Conservation (phyloP, 805 yeast species). For the Metschnikowia dekortorum region DNA sequence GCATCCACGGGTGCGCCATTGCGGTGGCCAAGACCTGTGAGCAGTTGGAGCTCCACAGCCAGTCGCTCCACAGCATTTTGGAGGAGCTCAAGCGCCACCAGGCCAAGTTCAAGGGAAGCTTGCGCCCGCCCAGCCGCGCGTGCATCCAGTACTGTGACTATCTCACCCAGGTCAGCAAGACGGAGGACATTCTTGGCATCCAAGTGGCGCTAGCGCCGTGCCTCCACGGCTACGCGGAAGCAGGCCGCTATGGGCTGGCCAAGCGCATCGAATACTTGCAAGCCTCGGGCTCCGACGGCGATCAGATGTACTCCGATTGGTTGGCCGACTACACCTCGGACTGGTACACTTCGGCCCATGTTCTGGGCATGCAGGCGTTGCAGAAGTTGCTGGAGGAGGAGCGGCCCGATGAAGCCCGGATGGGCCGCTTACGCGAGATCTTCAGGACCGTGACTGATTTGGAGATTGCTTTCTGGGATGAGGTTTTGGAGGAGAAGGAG, state of each 20-base stretch:
- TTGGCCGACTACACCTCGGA: slow-evolving; percentile 55
- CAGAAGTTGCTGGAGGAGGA: slow-evolving; percentile 34
- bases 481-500: slow-evolving; percentile 17
- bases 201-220: slow-evolving; percentile 73
- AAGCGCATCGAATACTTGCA: slow-evolving; percentile 20
- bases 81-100: slow-evolving; percentile 56
- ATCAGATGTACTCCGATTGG: slow-evolving; percentile 47
- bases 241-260: slow-evolving; percentile 36
- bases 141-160: slow-evolving; percentile 60
- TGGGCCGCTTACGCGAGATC: slow-evolving; percentile 50
- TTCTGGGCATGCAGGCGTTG: slow-evolving; percentile 46
- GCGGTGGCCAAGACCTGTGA: slow-evolving; percentile 54
- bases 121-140: slow-evolving; percentile 50
- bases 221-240: slow-evolving; percentile 64
- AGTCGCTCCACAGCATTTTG: slow-evolving; percentile 48
- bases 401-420: slow-evolving; percentile 37
- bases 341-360: slow-evolving; percentile 52
- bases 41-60: slow-evolving; percentile 47
- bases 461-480: slow-evolving; percentile 71
- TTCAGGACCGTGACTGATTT: slow-evolving; percentile 55
- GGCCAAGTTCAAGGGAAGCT: slow-evolving; percentile 38
- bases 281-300: slow-evolving; percentile 14
- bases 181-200: slow-evolving; percentile 58
- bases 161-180: slow-evolving; percentile 48
- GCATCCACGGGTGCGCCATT: slow-evolving; percentile 60